phyloP scores from a whole-genome alignment of 2,329 filamentous ascomycete genomes.

The Paraconiothyrium brasiliense region DNA sequence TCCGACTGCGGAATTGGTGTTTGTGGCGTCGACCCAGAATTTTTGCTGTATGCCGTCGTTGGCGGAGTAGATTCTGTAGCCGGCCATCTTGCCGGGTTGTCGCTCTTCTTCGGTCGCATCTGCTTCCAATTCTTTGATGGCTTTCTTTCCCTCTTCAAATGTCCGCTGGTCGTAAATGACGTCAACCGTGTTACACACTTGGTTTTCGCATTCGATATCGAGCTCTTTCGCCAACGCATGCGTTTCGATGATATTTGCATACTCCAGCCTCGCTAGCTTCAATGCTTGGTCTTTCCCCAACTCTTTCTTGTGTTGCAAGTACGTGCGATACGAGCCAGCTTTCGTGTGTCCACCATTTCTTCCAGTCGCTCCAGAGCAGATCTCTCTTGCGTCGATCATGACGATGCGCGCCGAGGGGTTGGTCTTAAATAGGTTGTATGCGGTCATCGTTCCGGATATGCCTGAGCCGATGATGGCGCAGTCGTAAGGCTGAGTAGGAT shows the following conservation, averaged over 20 bases:
- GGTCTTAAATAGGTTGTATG: conserved; percentile 44
- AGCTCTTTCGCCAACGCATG: conserved; percentile 63
- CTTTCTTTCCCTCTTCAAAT: conserved; percentile 38
- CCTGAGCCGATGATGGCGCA: conserved; percentile 52
- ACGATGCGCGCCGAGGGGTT: conserved; percentile 33
- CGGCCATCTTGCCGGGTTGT: conserved; percentile 35
- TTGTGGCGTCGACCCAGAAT: conserved; percentile 32
- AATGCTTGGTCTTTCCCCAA: conserved; percentile 62
- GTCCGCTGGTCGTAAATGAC: conserved; percentile 61
- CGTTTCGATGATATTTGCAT: conserved; percentile 61
- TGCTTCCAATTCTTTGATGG: conserved; percentile 32
- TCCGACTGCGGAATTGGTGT: conserved; percentile 27
- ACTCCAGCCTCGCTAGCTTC: conserved; percentile 53
- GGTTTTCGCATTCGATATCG: conserved; percentile 56
- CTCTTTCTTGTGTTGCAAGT: conserved; percentile 56
- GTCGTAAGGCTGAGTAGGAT: conserved; percentile 38
- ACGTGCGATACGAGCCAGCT: conserved; percentile 61
- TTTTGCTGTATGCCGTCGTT: conserved; percentile 22
- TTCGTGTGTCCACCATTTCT: conserved; percentile 61
- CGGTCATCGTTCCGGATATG: conserved; percentile 52
- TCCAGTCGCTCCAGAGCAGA: conserved; percentile 53
- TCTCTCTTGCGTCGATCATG: conserved; percentile 52
- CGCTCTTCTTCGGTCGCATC: conserved; percentile 38
- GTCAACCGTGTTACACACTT: conserved; percentile 65
- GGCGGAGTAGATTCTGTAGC: conserved; percentile 36